Base-by-base conservation (phyloP, 352 stramenopile species). In the Chrysophaeum taylorii region DNA sequence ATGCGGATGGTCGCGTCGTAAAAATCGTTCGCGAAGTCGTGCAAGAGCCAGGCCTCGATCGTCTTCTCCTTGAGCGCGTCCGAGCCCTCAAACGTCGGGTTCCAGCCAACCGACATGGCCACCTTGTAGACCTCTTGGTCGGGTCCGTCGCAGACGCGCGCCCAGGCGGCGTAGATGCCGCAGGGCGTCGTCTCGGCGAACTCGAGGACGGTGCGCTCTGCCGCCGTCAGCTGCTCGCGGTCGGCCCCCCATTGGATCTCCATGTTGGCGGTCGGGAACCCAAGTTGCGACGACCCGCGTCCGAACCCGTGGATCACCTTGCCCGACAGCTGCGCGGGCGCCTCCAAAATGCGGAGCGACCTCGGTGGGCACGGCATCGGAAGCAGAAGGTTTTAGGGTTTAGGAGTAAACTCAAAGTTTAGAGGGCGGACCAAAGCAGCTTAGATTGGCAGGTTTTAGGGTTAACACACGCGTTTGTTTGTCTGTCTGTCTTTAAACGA, bases 131-230 rank as follows among this genome's bases (percentile, higher is more conserved):
- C 57, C 33, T 85, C 85, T 16, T 86, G 70, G 61, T 82, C 88
- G 70, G 91, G 9, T 33, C 45, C 45, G 45, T 57, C 45, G 45
- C 45, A 57, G 33, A 94, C 82, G 0, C 83, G 88, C 36, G 87
- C 88, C 87, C 86, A 94, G 31, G 87, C 88, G 72, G 84, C 92
- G 77, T 94, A 94, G 71, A 94, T 90, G n/a, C 88, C 88, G 18
- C 85, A 88, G 15, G 82, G 81, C 36, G 15, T 42, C 57, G 1
- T 9, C 12, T 66, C 57, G 9, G 31, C 57, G 35, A 66, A 66
- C 33, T n/a, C 9, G 2, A 27, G 33, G 1, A 66, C 36, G 5
- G 5, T 7, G 7, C 18, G 9, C 35, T 42, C 57, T 2, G 29
- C 57, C 9, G 25, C 52, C 5, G 52, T 39, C 45, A 14, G 12